Base-by-base conservation (phyloP, 371 early-diverging fungal genomes). In the Mucor velutinosus region DNA sequence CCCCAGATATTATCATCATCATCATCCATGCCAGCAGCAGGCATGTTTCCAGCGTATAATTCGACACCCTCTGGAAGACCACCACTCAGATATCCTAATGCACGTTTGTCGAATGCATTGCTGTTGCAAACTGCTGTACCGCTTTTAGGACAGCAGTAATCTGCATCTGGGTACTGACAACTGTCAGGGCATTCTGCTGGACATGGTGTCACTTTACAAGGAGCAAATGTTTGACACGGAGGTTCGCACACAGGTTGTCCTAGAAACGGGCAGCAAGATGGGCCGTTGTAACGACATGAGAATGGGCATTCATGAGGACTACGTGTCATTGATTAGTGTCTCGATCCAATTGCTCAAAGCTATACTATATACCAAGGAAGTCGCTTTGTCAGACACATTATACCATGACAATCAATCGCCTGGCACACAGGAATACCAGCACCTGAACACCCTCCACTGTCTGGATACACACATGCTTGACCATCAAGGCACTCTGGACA, bases 131-230 rank as follows among this genome's bases (percentile, higher is more conserved):
- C 67, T 21, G 77, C 67, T 33, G 64, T 3, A 0, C 76, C 79
- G 35, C 73, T 75, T 19, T 55, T 41, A 29, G 76, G 77, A 41
- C 79, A 79, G 21, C 81, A 81, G 1, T 39, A 56, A 19, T 64
- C 69, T 2, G 76, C 81, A 27, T 76, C 64, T 2, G 78, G 81
- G 45, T 76, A 76, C 39, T 73, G 30, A 39, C 81, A 81, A 37
- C 59, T 33, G 32, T 65, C 60, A 7, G 71, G 71, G 29, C 81
- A 81, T 1, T 67, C 67, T 5, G 57, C 37, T 33, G 81, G 81
- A 53, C 81, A 78, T 5, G 70, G 71, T 25, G 61, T 75, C 5
- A 72, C 73, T 12, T 47, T 19, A 60, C 78, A 78, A 27, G 68
- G 62, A 19, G 25, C 70, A 39, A 67, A 56, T 7, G 70, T 69